phyloP scores from a whole-genome alignment of 495 filamentous ascomycete species.

The Astrothelium subdiscretum region DNA sequence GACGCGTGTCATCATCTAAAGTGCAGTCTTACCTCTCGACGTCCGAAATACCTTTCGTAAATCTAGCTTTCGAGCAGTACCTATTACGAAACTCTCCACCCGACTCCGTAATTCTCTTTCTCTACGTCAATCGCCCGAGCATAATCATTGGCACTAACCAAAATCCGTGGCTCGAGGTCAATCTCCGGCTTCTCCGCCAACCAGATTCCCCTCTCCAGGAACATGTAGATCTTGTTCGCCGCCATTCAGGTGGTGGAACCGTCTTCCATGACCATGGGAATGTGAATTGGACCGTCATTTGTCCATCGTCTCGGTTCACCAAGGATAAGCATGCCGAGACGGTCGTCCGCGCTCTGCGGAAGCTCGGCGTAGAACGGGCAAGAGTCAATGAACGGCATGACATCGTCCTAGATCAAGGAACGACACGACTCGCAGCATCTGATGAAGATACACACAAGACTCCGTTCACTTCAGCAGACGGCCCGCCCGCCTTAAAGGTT shows the following conservation, averaged over 20 bases:
- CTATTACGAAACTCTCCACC: constrained; percentile 61
- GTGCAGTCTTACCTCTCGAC: constrained; percentile 69
- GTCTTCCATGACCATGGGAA: constrained; percentile 91
- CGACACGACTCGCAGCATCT: constrained; percentile 9
- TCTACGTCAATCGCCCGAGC: constrained; percentile 78
- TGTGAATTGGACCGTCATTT: constrained; percentile 86
- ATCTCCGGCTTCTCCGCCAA: constrained; percentile 45
- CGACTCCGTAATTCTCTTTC: constrained; percentile 64
- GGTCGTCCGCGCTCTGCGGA: constrained; percentile 67
- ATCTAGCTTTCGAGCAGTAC: constrained; percentile 91
- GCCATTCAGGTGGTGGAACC: constrained; percentile 78
- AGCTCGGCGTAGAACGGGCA: constrained; percentile 37
- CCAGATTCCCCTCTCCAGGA: constrained; percentile 22
- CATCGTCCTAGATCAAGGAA: constrained; percentile 62
- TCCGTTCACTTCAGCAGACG: constrained; percentile 20
- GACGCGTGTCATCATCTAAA: constrained; percentile 21
- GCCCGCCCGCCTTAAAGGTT: constrained; percentile 46
- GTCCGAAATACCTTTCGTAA: constrained; percentile 67
- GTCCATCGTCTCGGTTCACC: constrained; percentile 59
- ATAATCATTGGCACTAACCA: constrained; percentile 92
- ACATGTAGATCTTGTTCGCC: constrained; percentile 57
- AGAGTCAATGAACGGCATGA: constrained; percentile 86
- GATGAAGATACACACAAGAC: constrained; percentile 26
- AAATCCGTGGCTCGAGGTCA: constrained; percentile 90
- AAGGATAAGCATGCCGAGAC: constrained; percentile 82